A percentile compares a stretch with the other conserved stretches of the same genome.
phyloP scores from a whole-genome alignment of 2,329 filamentous ascomycete species.

The Aspergillus carbonarius region DNA sequence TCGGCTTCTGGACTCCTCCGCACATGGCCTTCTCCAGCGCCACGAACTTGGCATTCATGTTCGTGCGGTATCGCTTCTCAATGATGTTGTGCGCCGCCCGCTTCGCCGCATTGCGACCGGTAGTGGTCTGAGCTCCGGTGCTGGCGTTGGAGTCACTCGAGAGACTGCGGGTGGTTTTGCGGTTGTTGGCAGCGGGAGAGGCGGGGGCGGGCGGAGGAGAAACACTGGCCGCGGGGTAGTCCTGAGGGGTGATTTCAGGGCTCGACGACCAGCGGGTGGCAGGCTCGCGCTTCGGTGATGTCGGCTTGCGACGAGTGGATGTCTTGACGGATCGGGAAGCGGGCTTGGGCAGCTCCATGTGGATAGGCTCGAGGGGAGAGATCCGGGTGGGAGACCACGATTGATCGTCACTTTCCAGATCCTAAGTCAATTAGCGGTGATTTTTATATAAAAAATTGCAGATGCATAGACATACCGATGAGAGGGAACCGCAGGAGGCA shows the following conservation, averaged over 20 bases:
- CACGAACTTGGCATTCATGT: slow-evolving; percentile 45
- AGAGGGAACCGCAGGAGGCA: slow-evolving; percentile 24
- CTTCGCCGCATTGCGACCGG: slow-evolving; percentile 38
- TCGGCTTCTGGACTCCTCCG: slow-evolving; percentile 24
- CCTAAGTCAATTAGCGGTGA: slow-evolving; percentile 17
- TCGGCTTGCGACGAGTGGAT: slow-evolving; percentile 12
- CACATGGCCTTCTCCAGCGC: slow-evolving; percentile 40
- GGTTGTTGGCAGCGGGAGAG: slow-evolving; percentile 12
- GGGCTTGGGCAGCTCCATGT: slow-evolving; percentile 13
- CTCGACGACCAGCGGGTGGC: slow-evolving; percentile 28
- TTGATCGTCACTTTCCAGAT: slow-evolving; percentile 37
- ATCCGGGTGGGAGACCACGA: slow-evolving; percentile 28
- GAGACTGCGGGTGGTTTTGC: slow-evolving; percentile 27
- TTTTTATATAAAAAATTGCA: no score
- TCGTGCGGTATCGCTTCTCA: slow-evolving; percentile 44
- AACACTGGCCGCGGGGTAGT: slow-evolving; percentile 18
- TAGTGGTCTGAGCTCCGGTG: slow-evolving; percentile 17
- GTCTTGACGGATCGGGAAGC: not conserved
- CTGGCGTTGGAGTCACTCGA: slow-evolving; percentile 27
- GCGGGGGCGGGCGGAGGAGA: slow-evolving; percentile 12
- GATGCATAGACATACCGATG: slow-evolving; percentile 19
- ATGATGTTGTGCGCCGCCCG: slow-evolving; percentile 44
- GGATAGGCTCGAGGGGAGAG: slow-evolving; percentile 16
- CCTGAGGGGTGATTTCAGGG: slow-evolving; percentile 28
- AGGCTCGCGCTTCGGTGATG: slow-evolving; percentile 8